A percentile compares a stretch with the other conserved stretches of the same genome.
phyloP scores from a whole-genome alignment of 495 filamentous ascomycete species.

The Hamigera avellanea region DNA sequence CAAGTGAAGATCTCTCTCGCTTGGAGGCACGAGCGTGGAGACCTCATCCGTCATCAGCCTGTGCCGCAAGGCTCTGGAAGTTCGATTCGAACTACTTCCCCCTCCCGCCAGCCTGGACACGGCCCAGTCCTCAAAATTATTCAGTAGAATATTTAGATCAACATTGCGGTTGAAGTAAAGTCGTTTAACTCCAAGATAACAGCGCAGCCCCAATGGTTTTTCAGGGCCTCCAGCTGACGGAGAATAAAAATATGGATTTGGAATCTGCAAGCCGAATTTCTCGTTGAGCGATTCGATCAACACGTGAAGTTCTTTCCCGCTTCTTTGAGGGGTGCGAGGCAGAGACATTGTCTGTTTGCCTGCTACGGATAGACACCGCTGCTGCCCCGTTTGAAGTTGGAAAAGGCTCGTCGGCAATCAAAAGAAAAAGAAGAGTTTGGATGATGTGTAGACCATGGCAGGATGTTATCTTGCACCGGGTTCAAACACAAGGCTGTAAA shows the following conservation, averaged over 20 bases:
- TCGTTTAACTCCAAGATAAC: slow-evolving; percentile 6
- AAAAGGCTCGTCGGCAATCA: too few relatives aligned
- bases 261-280: slow-evolving; percentile 13
- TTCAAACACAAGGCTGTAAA: too few relatives aligned
- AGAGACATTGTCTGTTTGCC: neutral
- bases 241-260: slow-evolving; percentile 11
- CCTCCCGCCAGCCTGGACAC: neutral
- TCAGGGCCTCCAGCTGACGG: slow-evolving; percentile 3
- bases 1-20: slow-evolving; percentile 10
- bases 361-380: too few relatives aligned
- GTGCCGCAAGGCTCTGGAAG: neutral
- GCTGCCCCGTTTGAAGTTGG: too few relatives aligned
- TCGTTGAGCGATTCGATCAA: slow-evolving; percentile 16
- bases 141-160: slow-evolving; percentile 8
- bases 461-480: too few relatives aligned
- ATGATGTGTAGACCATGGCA: too few relatives aligned
- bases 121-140: slow-evolving; percentile 20
- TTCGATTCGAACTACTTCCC: neutral
- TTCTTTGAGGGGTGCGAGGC: slow-evolving; percentile 10
- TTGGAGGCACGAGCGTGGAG: neutral
- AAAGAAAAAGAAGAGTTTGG: too few relatives aligned
- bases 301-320: slow-evolving; percentile 6
- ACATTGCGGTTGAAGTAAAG: slow-evolving; percentile 11
- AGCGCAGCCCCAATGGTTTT: slow-evolving; percentile 4
- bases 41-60: neutral